Evolutionary conservation across 805 yeast genomes (phyloP), one percentile per base, ranked within the genome.

Genomic region (Yarrowia bubula): DNA sequence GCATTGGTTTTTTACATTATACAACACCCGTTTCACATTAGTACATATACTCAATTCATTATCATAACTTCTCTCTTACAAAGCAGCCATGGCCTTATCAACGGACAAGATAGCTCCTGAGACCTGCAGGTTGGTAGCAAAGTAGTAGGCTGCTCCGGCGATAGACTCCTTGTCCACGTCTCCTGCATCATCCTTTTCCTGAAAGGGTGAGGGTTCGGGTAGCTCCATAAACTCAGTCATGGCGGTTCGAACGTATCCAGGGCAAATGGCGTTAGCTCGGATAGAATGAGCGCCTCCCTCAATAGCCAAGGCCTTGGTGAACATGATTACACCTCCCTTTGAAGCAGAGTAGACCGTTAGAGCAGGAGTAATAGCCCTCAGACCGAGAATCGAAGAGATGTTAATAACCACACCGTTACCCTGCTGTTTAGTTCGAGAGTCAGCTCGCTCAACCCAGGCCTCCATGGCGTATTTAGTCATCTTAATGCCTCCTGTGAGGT

Each of bases 191-290:
- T 63, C 32, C 43, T n/a, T 38, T 67, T 66, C 14, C 66, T 46
- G 31, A 38, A 67, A 53, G 31, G 68, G 65, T 3, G 58, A 44
- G 3, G 66, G 65, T 3, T 65, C 31, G 1, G 65, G 42, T 5
- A 32, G 48, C 2, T 37, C 55, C 32, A 68, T 68, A 33, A 37
- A 28, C 14, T 62, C 39, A 39, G 70, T 67, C 86, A 90, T 89
- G 7, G 82, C 88, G 0, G 96, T 90, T 33, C 83, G 87, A 4
- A 75, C 76, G 35, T 88, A 75, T 0, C 93, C 93, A 0, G 96
- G 95, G n/a, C 86, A 73, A 0, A 91, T 73, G 1, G 87, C 78
- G 73, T 89, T 89, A 44, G 86, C 87, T 48, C 90, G 74, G 1
- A 90, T 79, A 10, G 78, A 77, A 33, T 76, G 73, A 0, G 84